Conservation (phyloP, 2,329 filamentous ascomycete genomes). For the Exophiala viscosa region DNA sequence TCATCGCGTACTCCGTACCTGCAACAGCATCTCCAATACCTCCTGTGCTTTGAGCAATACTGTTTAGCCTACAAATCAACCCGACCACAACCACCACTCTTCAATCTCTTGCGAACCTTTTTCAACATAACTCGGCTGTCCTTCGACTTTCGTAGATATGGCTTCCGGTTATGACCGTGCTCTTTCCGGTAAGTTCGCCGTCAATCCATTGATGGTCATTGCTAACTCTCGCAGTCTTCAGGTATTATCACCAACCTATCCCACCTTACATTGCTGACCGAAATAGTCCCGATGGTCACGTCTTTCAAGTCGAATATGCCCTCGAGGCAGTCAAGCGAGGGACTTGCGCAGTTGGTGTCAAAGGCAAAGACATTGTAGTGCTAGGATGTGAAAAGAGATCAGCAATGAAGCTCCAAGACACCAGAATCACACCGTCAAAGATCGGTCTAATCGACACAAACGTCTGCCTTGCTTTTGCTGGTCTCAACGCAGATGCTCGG, state of each 20-base stretch:
- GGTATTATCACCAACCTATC: slow-evolving; percentile 21
- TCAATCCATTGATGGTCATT: not conserved
- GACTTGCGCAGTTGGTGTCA: slow-evolving; percentile 96
- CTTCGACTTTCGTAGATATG: slow-evolving; percentile 46
- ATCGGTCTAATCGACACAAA: slow-evolving; percentile 94
- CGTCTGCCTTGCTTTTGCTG: slow-evolving; percentile 94
- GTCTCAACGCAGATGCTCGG: slow-evolving; percentile 93
- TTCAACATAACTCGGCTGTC: no score
- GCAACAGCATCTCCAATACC: no score
- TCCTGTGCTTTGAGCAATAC: no score
- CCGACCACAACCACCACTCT: no score
- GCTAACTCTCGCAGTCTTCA: slow-evolving; percentile 33
- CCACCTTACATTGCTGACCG: slow-evolving; percentile 43
- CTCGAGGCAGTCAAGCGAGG: slow-evolving; percentile 98
- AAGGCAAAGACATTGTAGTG: slow-evolving; percentile 90
- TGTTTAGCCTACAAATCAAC: no score
- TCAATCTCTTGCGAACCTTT: no score
- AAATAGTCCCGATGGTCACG: slow-evolving; percentile 90
- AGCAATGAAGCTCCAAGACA: slow-evolving; percentile 99
- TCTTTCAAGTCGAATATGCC: slow-evolving; percentile 99
- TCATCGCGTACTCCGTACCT: no score
- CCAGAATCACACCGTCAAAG: slow-evolving; percentile 97
- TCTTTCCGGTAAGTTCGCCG: slow-evolving; percentile 74
- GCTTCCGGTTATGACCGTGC: slow-evolving; percentile 98
- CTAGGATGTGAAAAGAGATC: slow-evolving; percentile 98